phyloP scores from a whole-genome alignment of 108 stramenopile genomes.

The Licmophora abbreviata region DNA sequence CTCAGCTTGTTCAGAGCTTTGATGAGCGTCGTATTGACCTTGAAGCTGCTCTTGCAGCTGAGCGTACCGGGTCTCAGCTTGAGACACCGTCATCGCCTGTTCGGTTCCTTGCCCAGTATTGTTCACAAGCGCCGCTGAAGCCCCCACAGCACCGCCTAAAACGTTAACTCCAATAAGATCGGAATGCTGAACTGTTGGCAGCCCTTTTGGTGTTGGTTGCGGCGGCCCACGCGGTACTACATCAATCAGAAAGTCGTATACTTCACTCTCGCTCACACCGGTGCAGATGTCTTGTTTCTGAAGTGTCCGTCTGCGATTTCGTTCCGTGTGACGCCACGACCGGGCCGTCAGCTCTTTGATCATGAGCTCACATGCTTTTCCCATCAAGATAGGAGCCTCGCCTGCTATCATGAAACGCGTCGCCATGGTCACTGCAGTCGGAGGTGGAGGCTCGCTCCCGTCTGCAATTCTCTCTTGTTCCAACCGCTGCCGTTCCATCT shows the following conservation, averaged over 20 bases:
- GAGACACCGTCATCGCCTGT: constrained; percentile 5
- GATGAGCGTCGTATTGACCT: no score
- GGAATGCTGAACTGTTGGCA: background rate
- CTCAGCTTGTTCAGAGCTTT: no score
- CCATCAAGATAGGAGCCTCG: constrained; percentile 55
- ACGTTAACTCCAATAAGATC: background rate
- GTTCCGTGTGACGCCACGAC: constrained; percentile 53
- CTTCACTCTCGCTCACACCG: constrained; percentile 55
- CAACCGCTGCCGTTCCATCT: constrained; percentile 27
- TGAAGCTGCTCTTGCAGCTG: no score
- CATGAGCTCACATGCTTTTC: constrained; percentile 66
- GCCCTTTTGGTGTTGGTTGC: background rate
- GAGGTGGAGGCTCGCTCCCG: constrained; percentile 4
- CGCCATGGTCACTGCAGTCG: background rate
- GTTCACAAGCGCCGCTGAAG: background rate
- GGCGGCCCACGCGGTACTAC: constrained; percentile 36
- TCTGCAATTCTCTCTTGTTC: constrained; percentile 7
- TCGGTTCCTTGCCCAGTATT: background rate
- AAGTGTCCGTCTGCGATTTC: constrained; percentile 43
- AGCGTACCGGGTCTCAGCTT: constrained; percentile 5
- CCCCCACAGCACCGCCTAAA: background rate
- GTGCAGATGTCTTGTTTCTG: constrained; percentile 56
- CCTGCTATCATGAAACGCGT: constrained; percentile 57
- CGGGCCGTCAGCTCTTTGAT: constrained; percentile 52
- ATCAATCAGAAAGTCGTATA: constrained; percentile 73